phyloP scores from a whole-genome alignment of 192 early-diverging fungal species.

The Pilaira anomala region DNA sequence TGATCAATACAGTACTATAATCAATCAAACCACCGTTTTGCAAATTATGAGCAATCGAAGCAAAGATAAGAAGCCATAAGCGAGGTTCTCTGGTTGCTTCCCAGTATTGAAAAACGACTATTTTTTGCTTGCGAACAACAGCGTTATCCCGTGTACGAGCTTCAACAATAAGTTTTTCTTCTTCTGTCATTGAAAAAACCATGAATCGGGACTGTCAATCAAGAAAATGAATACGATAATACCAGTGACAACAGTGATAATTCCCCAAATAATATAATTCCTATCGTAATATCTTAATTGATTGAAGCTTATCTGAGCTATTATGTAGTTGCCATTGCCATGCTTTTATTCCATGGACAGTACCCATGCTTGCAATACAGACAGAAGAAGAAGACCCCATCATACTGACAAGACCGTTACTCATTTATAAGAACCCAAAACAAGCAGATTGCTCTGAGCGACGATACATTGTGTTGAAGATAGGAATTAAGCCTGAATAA shows the following conservation, averaged over 20 bases:
- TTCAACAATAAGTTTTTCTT: conserved; percentile 22
- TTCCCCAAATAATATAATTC: conserved; percentile 19
- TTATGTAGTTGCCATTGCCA: conserved; percentile 12
- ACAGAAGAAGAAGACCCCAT: not conserved
- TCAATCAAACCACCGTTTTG: conserved; percentile 9
- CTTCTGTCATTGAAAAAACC: conserved; percentile 15
- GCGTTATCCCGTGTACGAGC: conserved; percentile 17
- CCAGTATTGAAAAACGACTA: conserved; percentile 5
- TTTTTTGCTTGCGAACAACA: not conserved
- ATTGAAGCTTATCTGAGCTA: not conserved
- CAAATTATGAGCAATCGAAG: not conserved
- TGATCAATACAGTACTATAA: conserved; percentile 15
- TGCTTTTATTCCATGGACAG: not conserved
- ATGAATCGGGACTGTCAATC: conserved; percentile 16
- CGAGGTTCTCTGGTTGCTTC: conserved; percentile 15
- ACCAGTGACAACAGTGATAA: conserved; percentile 12
- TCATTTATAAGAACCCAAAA: conserved; percentile 12
- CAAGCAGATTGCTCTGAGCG: conserved; percentile 9
- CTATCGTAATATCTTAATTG: not conserved
- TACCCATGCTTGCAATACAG: conserved; percentile 22
- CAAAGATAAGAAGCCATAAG: conserved; percentile 2
- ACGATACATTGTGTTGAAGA: conserved; percentile 23
- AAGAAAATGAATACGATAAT: conserved; percentile 14
- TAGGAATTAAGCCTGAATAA: conserved; percentile 13
- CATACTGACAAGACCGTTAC: conserved; percentile 15